These are phyloP conservation scores for Aspergillus sp. DNA, from an alignment of 2,329 filamentous ascomycete genomes.

Conservation along the genomic window DNA sequence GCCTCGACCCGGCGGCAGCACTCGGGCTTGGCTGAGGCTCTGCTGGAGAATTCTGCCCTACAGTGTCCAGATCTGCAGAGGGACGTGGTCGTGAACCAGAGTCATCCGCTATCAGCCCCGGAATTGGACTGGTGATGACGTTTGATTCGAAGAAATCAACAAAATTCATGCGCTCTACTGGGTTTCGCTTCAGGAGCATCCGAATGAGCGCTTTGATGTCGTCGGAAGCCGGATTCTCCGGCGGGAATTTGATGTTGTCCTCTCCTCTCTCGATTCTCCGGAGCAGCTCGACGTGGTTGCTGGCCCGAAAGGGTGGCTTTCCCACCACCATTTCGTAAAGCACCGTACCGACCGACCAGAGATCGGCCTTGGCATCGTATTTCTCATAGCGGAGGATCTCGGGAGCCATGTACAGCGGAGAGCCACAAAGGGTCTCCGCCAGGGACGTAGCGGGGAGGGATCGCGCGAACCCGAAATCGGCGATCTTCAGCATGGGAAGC, in stretches of 20 bases:
- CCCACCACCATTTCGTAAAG: constrained; percentile 93
- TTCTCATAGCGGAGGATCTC: constrained; percentile 96
- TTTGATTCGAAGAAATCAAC: constrained; percentile 77
- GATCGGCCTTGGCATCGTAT: constrained; percentile 93
- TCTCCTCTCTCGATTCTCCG: constrained; percentile 87
- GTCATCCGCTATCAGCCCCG: constrained; percentile 77
- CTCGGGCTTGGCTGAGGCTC: constrained; percentile 17
- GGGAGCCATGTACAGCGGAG: constrained; percentile 96
- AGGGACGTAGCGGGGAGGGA: constrained; percentile 86
- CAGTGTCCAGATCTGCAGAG: constrained; percentile 14
- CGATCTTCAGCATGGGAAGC: constrained; percentile 93
- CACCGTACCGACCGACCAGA: constrained; percentile 97
- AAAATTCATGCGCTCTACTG: constrained; percentile 81
- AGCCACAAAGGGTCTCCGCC: constrained; percentile 94
- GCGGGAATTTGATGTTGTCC: constrained; percentile 79
- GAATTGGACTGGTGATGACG: constrained; percentile 72
- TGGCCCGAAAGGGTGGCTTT: constrained; percentile 83
- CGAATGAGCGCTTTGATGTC: constrained; percentile 80
- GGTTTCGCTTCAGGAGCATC: constrained; percentile 76
- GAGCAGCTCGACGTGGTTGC: constrained; percentile 90
- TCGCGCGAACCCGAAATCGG: constrained; percentile 97
- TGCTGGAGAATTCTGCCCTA: constrained; percentile 11
- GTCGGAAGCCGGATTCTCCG: constrained; percentile 66
- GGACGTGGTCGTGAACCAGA: constrained; percentile 31
- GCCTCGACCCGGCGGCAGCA: constrained; percentile 13